Conservation (phyloP, 306 rosid genomes). For the Biancaea sappan region DNA sequence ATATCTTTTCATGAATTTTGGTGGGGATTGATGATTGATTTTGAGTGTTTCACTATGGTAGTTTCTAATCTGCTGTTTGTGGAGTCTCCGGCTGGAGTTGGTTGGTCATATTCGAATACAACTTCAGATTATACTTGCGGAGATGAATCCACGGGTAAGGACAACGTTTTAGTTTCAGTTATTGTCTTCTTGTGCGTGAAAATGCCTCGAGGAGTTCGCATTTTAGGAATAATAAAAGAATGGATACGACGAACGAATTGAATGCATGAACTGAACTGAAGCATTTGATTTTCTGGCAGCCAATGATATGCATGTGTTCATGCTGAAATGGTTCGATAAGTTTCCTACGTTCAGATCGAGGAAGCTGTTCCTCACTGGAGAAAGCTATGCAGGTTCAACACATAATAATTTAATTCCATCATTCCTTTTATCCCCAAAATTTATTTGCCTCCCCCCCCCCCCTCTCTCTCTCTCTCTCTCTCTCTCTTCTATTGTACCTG, state of each 20-base stretch:
- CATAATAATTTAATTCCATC: too few species aligned
- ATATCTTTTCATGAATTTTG: too few species aligned
- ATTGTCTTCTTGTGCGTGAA: not conserved
- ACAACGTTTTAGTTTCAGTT: not conserved
- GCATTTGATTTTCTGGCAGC: slow-evolving; percentile 53
- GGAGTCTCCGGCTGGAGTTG: slow-evolving; percentile 96
- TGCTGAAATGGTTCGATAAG: slow-evolving; percentile 75
- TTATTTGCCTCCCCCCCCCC: too few species aligned
- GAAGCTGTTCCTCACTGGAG: slow-evolving; percentile 77
- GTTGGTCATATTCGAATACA: slow-evolving; percentile 93
- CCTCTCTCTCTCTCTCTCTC: too few species aligned
- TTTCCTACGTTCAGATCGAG: slow-evolving; percentile 72
- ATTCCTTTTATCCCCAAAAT: too few species aligned
- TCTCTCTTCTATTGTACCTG: too few species aligned
- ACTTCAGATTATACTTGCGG: slow-evolving; percentile 68
- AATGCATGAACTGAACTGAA: not conserved
- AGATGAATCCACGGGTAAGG: slow-evolving; percentile 73
- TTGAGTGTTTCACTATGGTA: slow-evolving; percentile 16
- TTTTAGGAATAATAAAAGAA: too few species aligned
- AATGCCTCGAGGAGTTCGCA: too few species aligned
- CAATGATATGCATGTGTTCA: slow-evolving; percentile 64
- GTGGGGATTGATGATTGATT: not conserved
- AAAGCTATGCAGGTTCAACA: slow-evolving; percentile 84
- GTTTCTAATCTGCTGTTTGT: slow-evolving; percentile 84
- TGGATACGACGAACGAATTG: too few species aligned